Percentiles rank a stretch among this genome's conserved stretches.
phyloP scores from a whole-genome alignment of 1,284 basidiomycete genomes.

The Ustilago tritici region DNA sequence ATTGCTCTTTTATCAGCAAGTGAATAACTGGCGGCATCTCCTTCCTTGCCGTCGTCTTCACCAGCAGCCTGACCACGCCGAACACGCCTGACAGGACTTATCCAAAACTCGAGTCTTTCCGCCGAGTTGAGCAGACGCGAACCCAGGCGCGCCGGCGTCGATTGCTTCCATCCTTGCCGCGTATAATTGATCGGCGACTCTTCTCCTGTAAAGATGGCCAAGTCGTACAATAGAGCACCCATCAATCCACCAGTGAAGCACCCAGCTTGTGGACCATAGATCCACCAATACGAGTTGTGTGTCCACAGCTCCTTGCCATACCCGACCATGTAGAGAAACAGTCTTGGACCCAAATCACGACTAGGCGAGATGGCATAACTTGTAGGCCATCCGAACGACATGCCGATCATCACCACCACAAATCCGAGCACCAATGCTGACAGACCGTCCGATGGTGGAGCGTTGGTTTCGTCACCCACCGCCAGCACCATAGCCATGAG shows the following conservation, averaged over 20 bases:
- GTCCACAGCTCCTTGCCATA: slow-evolving; percentile 73
- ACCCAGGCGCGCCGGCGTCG: slow-evolving; percentile 24
- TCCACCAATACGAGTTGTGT: slow-evolving; percentile 78
- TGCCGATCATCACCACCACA: slow-evolving; percentile 74
- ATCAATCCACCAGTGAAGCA: slow-evolving; percentile 65
- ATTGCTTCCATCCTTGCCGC: slow-evolving; percentile 32
- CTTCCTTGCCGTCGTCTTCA: background rate
- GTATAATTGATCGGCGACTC: slow-evolving; percentile 66
- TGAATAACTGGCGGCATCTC: background rate
- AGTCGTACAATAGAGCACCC: slow-evolving; percentile 69
- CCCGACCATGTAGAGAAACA: slow-evolving; percentile 76
- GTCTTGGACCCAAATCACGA: slow-evolving; percentile 76
- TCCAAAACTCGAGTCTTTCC: slow-evolving; percentile 18
- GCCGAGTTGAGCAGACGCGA: slow-evolving; percentile 22
- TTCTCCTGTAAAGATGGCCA: slow-evolving; percentile 67
- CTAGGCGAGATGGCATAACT: slow-evolving; percentile 76
- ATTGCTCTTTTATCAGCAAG: background rate
- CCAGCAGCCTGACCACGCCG: background rate
- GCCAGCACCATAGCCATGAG: slow-evolving; percentile 54
- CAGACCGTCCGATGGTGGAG: slow-evolving; percentile 73
- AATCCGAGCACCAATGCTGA: slow-evolving; percentile 75
- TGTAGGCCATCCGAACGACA: slow-evolving; percentile 75
- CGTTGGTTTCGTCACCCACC: slow-evolving; percentile 70
- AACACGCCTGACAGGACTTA: background rate
- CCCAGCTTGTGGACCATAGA: slow-evolving; percentile 75